These are phyloP conservation scores for Pinus tabuliformis DNA, from an alignment of 75 land plant species.

Conservation along the genomic window DNA sequence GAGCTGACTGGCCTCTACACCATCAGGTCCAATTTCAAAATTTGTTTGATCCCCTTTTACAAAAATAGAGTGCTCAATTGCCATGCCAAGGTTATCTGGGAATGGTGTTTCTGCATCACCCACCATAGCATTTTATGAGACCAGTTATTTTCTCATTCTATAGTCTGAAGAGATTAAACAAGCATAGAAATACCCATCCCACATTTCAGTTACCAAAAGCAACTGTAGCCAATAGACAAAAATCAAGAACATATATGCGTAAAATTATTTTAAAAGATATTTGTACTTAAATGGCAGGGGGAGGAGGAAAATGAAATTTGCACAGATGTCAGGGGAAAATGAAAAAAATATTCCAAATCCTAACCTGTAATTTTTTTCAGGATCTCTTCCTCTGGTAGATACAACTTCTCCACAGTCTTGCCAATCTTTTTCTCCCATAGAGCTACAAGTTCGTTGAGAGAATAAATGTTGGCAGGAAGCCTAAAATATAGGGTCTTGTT, in stretches of 20 bases:
- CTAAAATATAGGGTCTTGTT: constrained; percentile 32
- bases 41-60: constrained; percentile 20
- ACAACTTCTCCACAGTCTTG: constrained; percentile 18
- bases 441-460: constrained; percentile 20
- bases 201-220: too few species aligned
- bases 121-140: neutral
- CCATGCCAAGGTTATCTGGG: constrained; percentile 16
- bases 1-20: constrained; percentile 26
- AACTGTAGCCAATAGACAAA: too few species aligned
- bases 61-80: constrained; percentile 20
- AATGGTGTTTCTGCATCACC: constrained; percentile 18
- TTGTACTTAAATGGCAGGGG: too few species aligned
- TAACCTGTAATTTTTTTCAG: neutral
- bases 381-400: constrained; percentile 18
- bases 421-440: constrained; percentile 55
- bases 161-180: too few species aligned
- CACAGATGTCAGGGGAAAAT: too few species aligned
- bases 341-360: too few species aligned
- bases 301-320: too few species aligned
- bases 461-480: constrained; percentile 27
- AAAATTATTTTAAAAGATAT: too few species aligned
- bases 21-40: constrained; percentile 13
- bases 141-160: too few species aligned
- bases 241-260: too few species aligned
- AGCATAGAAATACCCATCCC: too few species aligned